Conservation (phyloP, 2,329 filamentous ascomycete genomes). For the Paecilomyces fulvus region DNA sequence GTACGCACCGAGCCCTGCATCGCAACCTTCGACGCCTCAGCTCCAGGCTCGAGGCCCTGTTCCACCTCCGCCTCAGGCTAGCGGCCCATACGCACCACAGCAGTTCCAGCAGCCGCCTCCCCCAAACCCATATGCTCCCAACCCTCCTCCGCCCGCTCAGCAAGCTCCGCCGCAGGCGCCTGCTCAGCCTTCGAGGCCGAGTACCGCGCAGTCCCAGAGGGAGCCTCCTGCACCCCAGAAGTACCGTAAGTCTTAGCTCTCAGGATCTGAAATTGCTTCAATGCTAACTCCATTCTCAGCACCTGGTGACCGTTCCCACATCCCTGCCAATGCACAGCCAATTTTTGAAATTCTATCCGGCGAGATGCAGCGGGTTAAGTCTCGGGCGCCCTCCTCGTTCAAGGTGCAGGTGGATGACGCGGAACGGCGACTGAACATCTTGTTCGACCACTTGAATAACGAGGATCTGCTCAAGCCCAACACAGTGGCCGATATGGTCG, state of each 20-base stretch:
- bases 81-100: conserved; percentile 53
- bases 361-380: conserved; percentile 83
- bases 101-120: conserved; percentile 26
- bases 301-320: conserved; percentile 80
- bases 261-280: neutral
- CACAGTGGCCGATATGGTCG: conserved; percentile 44
- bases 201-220: conserved; percentile 43
- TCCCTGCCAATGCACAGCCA: conserved; percentile 65
- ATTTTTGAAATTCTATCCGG: conserved; percentile 72
- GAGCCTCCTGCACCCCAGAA: conserved; percentile 49
- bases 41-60: conserved; percentile 40
- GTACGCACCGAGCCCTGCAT: conserved; percentile 61
- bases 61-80: conserved; percentile 38
- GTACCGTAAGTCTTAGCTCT: conserved; percentile 50
- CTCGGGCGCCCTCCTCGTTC: conserved; percentile 77
- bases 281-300: conserved; percentile 24
- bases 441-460: conserved; percentile 98
- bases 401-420: conserved; percentile 86
- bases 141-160: conserved; percentile 38
- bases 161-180: conserved; percentile 29
- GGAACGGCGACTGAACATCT: conserved; percentile 79
- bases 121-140: conserved; percentile 37
- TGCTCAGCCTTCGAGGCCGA: conserved; percentile 35
- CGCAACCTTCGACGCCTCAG: conserved; percentile 44
- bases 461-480: conserved; percentile 77